Percentiles rank a stretch among this genome's conserved stretches.
Evolutionary conservation across 352 stramenopile species (phyloP).

Genomic region (Pythium biforme): DNA sequence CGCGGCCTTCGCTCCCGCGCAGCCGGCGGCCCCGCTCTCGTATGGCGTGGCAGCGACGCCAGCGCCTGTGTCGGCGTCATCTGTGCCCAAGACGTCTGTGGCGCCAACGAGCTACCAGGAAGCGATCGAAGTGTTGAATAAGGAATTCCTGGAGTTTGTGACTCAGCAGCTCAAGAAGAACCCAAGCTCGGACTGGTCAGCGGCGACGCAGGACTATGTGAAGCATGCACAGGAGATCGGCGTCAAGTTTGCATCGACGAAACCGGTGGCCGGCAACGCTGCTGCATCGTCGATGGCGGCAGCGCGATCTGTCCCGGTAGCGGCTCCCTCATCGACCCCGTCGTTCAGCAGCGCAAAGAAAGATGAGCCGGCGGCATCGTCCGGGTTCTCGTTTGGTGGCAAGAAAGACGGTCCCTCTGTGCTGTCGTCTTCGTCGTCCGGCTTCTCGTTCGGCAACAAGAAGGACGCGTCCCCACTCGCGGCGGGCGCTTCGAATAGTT

Average conservation of each 20-base stretch:
- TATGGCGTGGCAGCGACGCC: constrained; percentile 3
- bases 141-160: constrained; percentile 76
- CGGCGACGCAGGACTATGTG: constrained; percentile 70
- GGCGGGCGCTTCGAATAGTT: neutral
- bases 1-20: constrained; percentile 10
- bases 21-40: neutral
- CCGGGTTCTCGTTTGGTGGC: constrained; percentile 26
- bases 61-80: neutral
- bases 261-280: constrained; percentile 40
- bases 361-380: constrained; percentile 8
- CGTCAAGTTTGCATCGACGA: constrained; percentile 59
- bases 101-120: constrained; percentile 52
- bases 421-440: neutral
- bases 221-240: constrained; percentile 63
- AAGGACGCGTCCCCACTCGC: neutral
- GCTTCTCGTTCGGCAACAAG: constrained; percentile 38
- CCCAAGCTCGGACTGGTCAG: constrained; percentile 63
- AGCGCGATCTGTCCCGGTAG: constrained; percentile 24
- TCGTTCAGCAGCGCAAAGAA: constrained; percentile 20
- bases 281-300: constrained; percentile 3
- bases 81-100: constrained; percentile 1
- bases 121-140: constrained; percentile 82
- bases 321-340: constrained; percentile 9
- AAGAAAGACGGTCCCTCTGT: constrained; percentile 17
- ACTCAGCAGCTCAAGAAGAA: constrained; percentile 64